phyloP scores from a whole-genome alignment of 2,329 filamentous ascomycete species.

The Colletotrichum lentis region DNA sequence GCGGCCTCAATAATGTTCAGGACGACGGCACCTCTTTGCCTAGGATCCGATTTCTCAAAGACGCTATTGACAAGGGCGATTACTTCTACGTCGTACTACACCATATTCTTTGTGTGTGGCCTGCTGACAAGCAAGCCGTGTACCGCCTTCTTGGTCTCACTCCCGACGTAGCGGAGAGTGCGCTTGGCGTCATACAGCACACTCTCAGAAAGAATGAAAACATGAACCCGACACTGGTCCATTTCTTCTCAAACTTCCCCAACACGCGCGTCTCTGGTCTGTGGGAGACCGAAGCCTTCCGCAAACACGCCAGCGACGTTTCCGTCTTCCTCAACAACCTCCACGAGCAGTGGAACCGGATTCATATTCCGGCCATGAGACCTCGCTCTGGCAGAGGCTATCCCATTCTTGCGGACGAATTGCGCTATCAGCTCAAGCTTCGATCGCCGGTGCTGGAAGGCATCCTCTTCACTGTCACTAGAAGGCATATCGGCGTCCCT shows the following conservation, averaged over 20 bases:
- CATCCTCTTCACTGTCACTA: constrained; percentile 61
- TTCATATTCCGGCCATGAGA: constrained; percentile 48
- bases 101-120: constrained; percentile 70
- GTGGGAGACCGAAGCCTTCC: constrained; percentile 38
- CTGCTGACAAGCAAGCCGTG: constrained; percentile 48
- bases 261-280: constrained; percentile 21
- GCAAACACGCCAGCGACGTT: constrained; percentile 46
- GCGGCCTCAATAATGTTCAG: constrained; percentile 1
- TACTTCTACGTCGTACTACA: constrained; percentile 71
- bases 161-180: constrained; percentile 43
- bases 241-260: constrained; percentile 52
- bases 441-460: constrained; percentile 61
- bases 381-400: constrained; percentile 47
- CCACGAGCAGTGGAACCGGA: constrained; percentile 49
- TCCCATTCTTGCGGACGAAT: constrained; percentile 66
- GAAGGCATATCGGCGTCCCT: constrained; percentile 55
- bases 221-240: constrained; percentile 43
- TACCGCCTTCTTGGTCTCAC: constrained; percentile 39
- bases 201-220: constrained; percentile 51
- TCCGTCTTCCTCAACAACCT: constrained; percentile 56
- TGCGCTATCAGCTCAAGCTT: constrained; percentile 58
- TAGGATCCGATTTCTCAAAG: constrained; percentile 62
- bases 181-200: constrained; percentile 47
- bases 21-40: constrained; percentile 40
- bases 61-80: constrained; percentile 66